Evolutionary conservation across 768 basidiomycete species (phyloP), one percentile per base, ranked within the genome.

Genomic region (Cystofilobasidium macerans): DNA sequence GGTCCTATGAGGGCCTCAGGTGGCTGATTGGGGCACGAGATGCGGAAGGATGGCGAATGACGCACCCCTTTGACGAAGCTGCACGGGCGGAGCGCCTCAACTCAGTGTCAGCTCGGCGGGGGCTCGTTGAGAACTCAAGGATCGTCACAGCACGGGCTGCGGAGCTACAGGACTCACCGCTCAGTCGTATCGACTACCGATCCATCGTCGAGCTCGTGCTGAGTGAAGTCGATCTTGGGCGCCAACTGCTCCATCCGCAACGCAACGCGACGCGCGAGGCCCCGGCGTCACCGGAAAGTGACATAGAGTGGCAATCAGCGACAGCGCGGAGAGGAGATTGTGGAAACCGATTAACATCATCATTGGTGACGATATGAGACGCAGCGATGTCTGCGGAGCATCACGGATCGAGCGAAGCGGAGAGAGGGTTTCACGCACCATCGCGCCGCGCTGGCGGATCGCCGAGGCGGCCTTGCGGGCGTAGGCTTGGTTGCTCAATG

Each of bases 181-280:
- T 97, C 93, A 72, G 90, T 89, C 14, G 95, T 98, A 77, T 85
- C 88, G 72, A 95, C 86, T 59, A 85, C 80, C 71, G 83, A 86
- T 30, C 95, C 95, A 77, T 95, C 92, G 67, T 98, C 95, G 68
- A 94, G 84, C 69, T 84, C 73, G 77, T 97, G 91, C 72, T 89
- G 87, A 6, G 93, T 92, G 73, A 86, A 94, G 80, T 97, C 92
- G 75, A 90, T 81, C 59, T 84, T 81, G 20, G 83, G 82, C 65
- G 61, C 38, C 33, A 3, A 32, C 24, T n/a, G n/a, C n/a, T n/a
- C n/a, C n/a, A n/a, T n/a, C n/a, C n/a, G n/a, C n/a, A n/a, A n/a
- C n/a, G n/a, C n/a, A n/a, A n/a, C n/a, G n/a, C 24, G 6, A 6
- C 48, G 48, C n/a, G 24, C 24, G 22, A 6, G 18, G 11, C 7